Evolutionary conservation across 2,329 filamentous ascomycete species (phyloP), one percentile per base, ranked within the genome.

Genomic region (Zymoseptoria pseudotritici): DNA sequence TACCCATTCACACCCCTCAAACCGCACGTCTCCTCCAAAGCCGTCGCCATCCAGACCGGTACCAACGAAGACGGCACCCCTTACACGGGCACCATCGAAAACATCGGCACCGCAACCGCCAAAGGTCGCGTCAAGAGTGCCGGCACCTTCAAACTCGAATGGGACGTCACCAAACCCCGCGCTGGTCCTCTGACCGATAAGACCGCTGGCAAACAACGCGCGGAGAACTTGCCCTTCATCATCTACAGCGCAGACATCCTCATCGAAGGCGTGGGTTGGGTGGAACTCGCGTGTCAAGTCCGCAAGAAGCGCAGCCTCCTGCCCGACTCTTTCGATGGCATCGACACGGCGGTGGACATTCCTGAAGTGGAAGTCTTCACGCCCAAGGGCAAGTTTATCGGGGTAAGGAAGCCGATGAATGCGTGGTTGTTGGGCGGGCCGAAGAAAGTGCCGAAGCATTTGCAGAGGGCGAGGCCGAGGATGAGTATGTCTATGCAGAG

Each of bases 261-360:
- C 13, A 86, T 99, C 55, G 93, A 97, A 73, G 91, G 94, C 1
- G 87, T 91, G 24, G 94, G 94, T 7, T 99, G 95, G 89, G 82
- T 99, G 2, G 94, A 99, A 75, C 74, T 99, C 50, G 86, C 86
- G 0, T 87, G 87, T 2, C 93, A 99, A 75, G 84, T 95, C 9
- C 84, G 93, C 1, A 70, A 69, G 24, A 60, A 63, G 20, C 58
- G 52, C 57, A 64, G 60, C 20, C 55, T 63, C 49, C 50, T 66
- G 5, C 53, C 58, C 3, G 51, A 72, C 60, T 65, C 65, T 50
- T 57, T 69, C 50, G 58, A 61, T 31, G 22, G 22, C 9, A 61
- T 60, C 22, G 59, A 67, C 49, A 63, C 22, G 36, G 66, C 36
- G 59, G 68, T 57, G 50, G 70, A 72, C 66, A 72, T 50, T n/a